Base-by-base conservation (phyloP, 2,329 filamentous ascomycete species). In the Dichotomopilus funicola region DNA sequence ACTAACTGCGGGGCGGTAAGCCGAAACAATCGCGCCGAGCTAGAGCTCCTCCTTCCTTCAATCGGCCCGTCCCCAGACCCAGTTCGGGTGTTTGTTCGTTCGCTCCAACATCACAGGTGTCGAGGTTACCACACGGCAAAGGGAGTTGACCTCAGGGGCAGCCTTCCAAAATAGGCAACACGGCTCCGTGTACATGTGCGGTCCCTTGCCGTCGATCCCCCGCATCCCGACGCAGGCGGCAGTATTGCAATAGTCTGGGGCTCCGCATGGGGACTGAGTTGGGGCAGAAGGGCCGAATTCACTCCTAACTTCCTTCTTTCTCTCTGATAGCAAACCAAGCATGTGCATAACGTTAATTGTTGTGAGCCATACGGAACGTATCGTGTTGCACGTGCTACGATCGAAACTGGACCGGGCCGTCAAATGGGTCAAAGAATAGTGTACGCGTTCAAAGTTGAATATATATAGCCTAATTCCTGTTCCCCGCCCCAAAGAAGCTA, bases 281-380 rank as follows among this genome's bases (percentile, higher is more conserved):
- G 48, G 54, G 48, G 40, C 49, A 59, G 52, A 61, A 60, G 61
- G 61, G 56, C 61, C 61, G 61, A 63, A 63, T 61, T 47, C 49
- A 45, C 40, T 40, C 19, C 48, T 45, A 49, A 55, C 19, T 9
- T 47, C 31, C 40, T 42, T 27, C 19, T 27, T 27, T 27, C 19
- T 27, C 19, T 27, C 19, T 3, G 19, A 3, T 27, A 27, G 19
- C 19, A 27, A 27, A 27, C 19, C 19, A 27, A 27, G 19, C 19
- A 27, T 27, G 19, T 27, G 19, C 19, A 27, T 27, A 27, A 27
- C 19, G 19, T 27, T 27, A 27, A 27, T 27, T 3, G 19, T 27
- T 27, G 19, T 27, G 19, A 27, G 19, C 19, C 19, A 27, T 27
- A 27, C 19, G 19, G 19, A 27, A 27, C 19, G 19, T 27, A 27